Conservation (phyloP, 371 early-diverging fungal species). For the Rhizopus arrhizus region DNA sequence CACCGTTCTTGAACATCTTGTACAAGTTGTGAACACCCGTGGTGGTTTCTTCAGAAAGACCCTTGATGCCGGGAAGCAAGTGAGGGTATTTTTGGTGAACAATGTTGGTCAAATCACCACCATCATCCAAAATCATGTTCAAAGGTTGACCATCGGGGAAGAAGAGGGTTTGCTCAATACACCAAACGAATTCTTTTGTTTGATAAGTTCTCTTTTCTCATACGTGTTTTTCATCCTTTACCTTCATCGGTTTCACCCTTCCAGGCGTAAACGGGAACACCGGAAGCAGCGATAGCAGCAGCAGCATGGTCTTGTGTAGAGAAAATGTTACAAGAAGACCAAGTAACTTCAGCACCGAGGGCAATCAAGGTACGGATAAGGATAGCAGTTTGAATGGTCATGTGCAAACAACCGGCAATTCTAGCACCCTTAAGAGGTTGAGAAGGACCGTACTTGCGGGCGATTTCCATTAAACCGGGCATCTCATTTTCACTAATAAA, state of each 20-base stretch:
- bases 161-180: conserved; percentile 95
- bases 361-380: conserved; percentile 95
- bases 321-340: conserved; percentile 99
- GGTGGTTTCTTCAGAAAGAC: conserved; percentile 99
- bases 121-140: conserved; percentile 99
- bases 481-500: conserved; percentile 93
- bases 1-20: conserved; percentile 94
- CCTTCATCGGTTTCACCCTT: conserved; percentile 95
- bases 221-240: conserved; percentile 39
- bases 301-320: conserved; percentile 98
- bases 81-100: conserved; percentile 97
- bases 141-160: conserved; percentile 95
- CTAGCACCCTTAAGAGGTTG: conserved; percentile 97
- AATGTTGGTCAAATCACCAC: conserved; percentile 96
- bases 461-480: conserved; percentile 96
- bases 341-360: conserved; percentile 97
- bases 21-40: conserved; percentile 99
- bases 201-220: neutral
- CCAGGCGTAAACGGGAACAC: conserved; percentile 90
- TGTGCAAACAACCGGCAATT: conserved; percentile 98
- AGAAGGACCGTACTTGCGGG: conserved; percentile 88
- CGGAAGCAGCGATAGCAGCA: conserved; percentile 83
- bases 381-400: conserved; percentile 98
- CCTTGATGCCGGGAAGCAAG: conserved; percentile 76
- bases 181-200: conserved; percentile 96